A percentile compares a stretch with the other conserved stretches of the same genome.
Conservation (phyloP, 1,284 basidiomycete genomes). For the Psilocybe mexicana region DNA sequence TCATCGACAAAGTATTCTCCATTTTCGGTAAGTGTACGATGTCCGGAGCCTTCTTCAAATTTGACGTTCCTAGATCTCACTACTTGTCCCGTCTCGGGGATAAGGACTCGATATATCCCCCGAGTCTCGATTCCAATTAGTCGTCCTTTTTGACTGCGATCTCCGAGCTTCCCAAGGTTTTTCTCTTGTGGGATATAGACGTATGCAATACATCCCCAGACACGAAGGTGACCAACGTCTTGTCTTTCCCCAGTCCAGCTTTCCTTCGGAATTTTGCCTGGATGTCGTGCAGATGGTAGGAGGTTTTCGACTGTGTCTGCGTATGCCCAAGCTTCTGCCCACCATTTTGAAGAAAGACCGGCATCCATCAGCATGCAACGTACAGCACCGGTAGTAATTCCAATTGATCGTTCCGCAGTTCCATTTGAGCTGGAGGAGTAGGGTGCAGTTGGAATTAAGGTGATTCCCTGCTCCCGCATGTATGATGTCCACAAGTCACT, state of each 20-base stretch:
- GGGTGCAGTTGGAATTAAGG: constrained; percentile 20
- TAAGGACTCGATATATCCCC: constrained; percentile 12
- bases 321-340: constrained; percentile 26
- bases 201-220: constrained; percentile 9
- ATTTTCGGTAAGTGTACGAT: not conserved
- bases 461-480: constrained; percentile 22
- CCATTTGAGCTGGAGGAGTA: constrained; percentile 28
- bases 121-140: constrained; percentile 8
- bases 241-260: constrained; percentile 4
- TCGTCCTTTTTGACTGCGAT: not conserved
- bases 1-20: not conserved
- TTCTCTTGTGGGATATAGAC: constrained; percentile 4
- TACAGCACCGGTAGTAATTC: constrained; percentile 29
- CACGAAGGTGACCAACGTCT: constrained; percentile 11
- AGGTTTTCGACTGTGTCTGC: not conserved
- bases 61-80: constrained; percentile 5
- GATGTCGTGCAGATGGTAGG: not conserved
- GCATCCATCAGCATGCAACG: constrained; percentile 26
- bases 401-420: constrained; percentile 29
- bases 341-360: constrained; percentile 27
- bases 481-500: constrained; percentile 18
- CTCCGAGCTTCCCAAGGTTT: constrained; percentile 1
- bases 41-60: constrained; percentile 10
- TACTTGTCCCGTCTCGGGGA: constrained; percentile 10
- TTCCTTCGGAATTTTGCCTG: constrained; percentile 1